Evolutionary conservation across 2,329 filamentous ascomycete genomes (phyloP).

Genomic region (Madurella mycetomatis): DNA sequence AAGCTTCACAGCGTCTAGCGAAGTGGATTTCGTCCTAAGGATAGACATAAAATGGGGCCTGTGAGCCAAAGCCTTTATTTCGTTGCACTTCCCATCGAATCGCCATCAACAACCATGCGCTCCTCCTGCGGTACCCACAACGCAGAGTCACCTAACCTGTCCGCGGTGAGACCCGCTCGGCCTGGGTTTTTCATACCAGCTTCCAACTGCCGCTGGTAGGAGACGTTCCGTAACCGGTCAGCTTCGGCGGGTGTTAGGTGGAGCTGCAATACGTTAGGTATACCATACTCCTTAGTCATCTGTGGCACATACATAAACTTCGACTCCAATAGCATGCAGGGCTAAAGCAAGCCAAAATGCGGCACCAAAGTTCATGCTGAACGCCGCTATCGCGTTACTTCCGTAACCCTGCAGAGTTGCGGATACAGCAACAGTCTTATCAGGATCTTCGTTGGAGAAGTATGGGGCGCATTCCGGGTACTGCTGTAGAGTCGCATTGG

Average conservation of each 20-base stretch:
- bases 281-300: too few relatives aligned
- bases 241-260: slow-evolving; percentile 50
- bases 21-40: too few relatives aligned
- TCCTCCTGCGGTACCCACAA: slow-evolving; percentile 19
- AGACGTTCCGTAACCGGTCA: slow-evolving; percentile 50
- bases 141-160: slow-evolving; percentile 37
- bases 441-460: slow-evolving; percentile 28
- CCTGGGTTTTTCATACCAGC: slow-evolving; percentile 49
- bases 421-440: slow-evolving; percentile 29
- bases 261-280: slow-evolving; percentile 36
- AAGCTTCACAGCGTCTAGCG: too few relatives aligned
- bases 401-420: slow-evolving; percentile 32
- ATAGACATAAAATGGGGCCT: too few relatives aligned
- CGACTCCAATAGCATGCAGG: slow-evolving; percentile 46
- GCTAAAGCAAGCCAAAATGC: slow-evolving; percentile 49
- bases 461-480: slow-evolving; percentile 23
- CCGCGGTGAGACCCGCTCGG: slow-evolving; percentile 41
- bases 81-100: too few relatives aligned
- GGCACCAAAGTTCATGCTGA: slow-evolving; percentile 48
- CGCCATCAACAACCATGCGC: too few relatives aligned
- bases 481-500: too few relatives aligned
- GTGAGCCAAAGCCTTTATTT: too few relatives aligned
- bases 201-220: slow-evolving; percentile 52
- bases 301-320: slow-evolving; percentile 40
- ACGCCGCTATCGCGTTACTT: slow-evolving; percentile 36